These are phyloP conservation scores for Simmondsia chinensis DNA, from an alignment of 148 eudicot species.

Conservation along the genomic window DNA sequence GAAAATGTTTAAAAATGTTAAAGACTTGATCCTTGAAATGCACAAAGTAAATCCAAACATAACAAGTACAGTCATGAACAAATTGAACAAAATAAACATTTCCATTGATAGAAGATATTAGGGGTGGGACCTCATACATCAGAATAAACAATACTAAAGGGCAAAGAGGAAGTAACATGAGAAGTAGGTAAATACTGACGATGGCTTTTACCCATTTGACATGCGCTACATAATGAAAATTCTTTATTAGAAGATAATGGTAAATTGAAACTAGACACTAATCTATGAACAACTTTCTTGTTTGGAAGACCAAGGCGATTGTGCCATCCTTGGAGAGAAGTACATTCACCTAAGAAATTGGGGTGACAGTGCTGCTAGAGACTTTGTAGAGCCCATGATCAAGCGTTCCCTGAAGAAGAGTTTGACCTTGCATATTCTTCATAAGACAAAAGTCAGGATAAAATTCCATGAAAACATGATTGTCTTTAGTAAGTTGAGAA, in stretches of 20 bases:
- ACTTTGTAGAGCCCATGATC: neutral
- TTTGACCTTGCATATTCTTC: neutral
- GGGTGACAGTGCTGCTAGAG: neutral
- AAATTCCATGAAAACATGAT: neutral
- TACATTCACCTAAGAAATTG: neutral
- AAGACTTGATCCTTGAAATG: conserved; percentile 1
- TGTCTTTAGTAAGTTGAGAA: neutral
- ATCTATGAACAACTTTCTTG: neutral
- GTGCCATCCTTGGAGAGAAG: neutral
- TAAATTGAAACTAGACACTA: neutral
- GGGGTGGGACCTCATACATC: neutral
- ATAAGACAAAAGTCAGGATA: conserved; percentile 3
- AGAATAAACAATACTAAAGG: neutral
- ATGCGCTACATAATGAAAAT: neutral
- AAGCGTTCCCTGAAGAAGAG: neutral
- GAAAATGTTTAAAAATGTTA: neutral
- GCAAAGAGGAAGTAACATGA: neutral
- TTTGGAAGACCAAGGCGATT: too few species aligned
- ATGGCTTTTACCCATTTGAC: conserved; percentile 3
- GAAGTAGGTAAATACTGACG: neutral
- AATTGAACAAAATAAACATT: neutral
- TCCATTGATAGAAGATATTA: neutral
- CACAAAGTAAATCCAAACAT: neutral
- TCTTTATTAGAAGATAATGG: neutral
- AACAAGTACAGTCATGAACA: neutral